Conservation (phyloP, 371 early-diverging fungal species). For the Mucor sp. region DNA sequence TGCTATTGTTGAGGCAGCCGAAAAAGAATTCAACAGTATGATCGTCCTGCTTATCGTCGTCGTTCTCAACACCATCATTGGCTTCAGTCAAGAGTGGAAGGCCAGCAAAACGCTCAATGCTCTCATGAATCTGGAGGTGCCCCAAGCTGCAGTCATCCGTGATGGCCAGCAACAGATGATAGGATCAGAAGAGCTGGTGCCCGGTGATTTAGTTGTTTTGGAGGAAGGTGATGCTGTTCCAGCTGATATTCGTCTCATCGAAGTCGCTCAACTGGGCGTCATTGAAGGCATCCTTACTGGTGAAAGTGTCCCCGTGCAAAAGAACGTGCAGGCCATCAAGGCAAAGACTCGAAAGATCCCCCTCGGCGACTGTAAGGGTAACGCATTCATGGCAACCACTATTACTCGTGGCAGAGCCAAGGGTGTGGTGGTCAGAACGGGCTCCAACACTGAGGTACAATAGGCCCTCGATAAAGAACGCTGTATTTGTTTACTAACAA, state of each 20-base stretch:
- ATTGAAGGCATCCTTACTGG: constrained; percentile 89
- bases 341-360: constrained; percentile 59
- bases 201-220: constrained; percentile 87
- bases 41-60: constrained; percentile 84
- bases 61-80: constrained; percentile 82
- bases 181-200: constrained; percentile 79
- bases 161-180: constrained; percentile 73
- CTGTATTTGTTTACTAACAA: background rate
- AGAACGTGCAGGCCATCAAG: constrained; percentile 53
- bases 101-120: constrained; percentile 92
- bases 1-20: constrained; percentile 79
- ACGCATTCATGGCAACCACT: constrained; percentile 74
- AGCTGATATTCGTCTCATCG: constrained; percentile 88
- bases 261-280: constrained; percentile 80
- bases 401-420: constrained; percentile 70
- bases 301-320: constrained; percentile 78
- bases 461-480: background rate
- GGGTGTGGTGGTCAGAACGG: constrained; percentile 81
- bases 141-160: constrained; percentile 82
- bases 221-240: constrained; percentile 92
- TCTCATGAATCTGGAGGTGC: constrained; percentile 81
- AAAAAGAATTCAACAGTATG: constrained; percentile 76
- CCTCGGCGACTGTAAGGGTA: constrained; percentile 74
- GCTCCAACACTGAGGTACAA: constrained; percentile 75
- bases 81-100: constrained; percentile 90